phyloP scores from a whole-genome alignment of 2,329 filamentous ascomycete genomes.

The Fusarium falciforme region DNA sequence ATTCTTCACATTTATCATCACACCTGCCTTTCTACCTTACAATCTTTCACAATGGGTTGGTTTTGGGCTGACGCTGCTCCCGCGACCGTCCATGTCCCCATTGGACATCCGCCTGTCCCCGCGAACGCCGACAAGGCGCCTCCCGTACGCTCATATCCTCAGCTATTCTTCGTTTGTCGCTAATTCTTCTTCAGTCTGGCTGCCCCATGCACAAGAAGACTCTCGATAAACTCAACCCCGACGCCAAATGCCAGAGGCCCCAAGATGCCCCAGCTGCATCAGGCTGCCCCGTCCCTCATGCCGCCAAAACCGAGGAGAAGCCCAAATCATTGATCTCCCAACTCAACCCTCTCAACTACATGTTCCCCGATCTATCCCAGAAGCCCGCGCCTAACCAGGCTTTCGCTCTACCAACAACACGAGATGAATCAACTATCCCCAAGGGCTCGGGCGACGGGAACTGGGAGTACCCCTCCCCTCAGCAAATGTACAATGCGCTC shows the following conservation, averaged over 20 bases:
- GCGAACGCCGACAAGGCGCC: constrained; percentile 44
- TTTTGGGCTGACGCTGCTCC: constrained; percentile 68
- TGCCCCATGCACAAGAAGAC: constrained; percentile 70
- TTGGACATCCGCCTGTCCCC: constrained; percentile 47
- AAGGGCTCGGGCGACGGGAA: constrained; percentile 80
- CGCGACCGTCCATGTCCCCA: constrained; percentile 48
- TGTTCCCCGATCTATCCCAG: constrained; percentile 90
- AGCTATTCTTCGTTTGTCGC: constrained; percentile 1
- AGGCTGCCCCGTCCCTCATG: constrained; percentile 59
- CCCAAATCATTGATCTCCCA: constrained; percentile 64
- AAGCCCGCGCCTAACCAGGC: constrained; percentile 79
- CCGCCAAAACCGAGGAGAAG: constrained; percentile 47
- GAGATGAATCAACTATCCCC: constrained; percentile 92
- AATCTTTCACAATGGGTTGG: constrained; percentile 64
- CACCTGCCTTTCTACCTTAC: neutral
- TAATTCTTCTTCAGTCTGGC: constrained; percentile 54
- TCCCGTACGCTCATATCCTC: constrained; percentile 45
- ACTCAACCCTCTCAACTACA: constrained; percentile 86
- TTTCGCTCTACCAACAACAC: constrained; percentile 78
- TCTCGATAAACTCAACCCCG: constrained; percentile 58
- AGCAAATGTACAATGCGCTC: constrained; percentile 99
- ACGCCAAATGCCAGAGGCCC: constrained; percentile 40
- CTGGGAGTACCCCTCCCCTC: constrained; percentile 98
- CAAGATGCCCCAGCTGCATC: constrained; percentile 37
- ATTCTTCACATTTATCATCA: constrained; percentile 1